phyloP scores from a whole-genome alignment of 2,329 filamentous ascomycete species.

The Endoconidiophora laricicola region DNA sequence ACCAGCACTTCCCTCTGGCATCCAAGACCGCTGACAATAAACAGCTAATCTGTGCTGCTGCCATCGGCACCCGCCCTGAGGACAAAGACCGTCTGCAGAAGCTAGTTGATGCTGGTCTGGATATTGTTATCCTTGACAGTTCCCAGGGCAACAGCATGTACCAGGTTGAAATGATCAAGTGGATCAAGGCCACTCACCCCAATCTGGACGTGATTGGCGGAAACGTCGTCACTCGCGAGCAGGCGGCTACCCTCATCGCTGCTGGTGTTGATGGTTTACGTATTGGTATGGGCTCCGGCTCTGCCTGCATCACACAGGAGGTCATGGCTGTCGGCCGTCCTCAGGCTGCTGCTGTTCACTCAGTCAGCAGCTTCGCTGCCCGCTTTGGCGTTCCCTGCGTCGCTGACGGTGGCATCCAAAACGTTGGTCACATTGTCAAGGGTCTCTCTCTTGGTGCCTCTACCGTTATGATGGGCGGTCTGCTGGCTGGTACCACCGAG shows the following conservation, averaged over 20 bases:
- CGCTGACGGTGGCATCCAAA: constrained; percentile 93
- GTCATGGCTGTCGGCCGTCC: constrained; percentile 98
- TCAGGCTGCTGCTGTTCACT: constrained; percentile 84
- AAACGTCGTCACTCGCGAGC: constrained; percentile 95
- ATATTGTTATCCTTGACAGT: constrained; percentile 89
- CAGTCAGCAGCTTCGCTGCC: constrained; percentile 74
- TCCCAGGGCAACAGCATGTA: constrained; percentile 98
- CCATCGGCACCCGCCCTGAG: constrained; percentile 86
- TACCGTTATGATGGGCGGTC: constrained; percentile 98
- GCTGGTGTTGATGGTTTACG: constrained; percentile 91
- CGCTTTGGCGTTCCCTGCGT: constrained; percentile 95
- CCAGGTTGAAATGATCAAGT: constrained; percentile 97
- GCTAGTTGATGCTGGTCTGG: constrained; percentile 85
- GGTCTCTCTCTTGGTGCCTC: constrained; percentile 85
- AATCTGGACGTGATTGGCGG: constrained; percentile 87
- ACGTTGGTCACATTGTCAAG: constrained; percentile 98
- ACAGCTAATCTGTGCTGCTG: constrained; percentile 88
- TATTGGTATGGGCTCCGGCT: constrained; percentile 97
- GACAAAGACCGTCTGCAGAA: constrained; percentile 76
- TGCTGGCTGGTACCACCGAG: constrained; percentile 91
- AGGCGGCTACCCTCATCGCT: constrained; percentile 80
- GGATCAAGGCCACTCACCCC: constrained; percentile 76
- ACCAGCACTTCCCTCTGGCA: constrained; percentile 87
- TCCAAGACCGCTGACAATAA: constrained; percentile 95
- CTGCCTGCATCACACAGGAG: constrained; percentile 97